phyloP scores from a whole-genome alignment of 2,329 filamentous ascomycete species.

The Lojkania enalia region DNA sequence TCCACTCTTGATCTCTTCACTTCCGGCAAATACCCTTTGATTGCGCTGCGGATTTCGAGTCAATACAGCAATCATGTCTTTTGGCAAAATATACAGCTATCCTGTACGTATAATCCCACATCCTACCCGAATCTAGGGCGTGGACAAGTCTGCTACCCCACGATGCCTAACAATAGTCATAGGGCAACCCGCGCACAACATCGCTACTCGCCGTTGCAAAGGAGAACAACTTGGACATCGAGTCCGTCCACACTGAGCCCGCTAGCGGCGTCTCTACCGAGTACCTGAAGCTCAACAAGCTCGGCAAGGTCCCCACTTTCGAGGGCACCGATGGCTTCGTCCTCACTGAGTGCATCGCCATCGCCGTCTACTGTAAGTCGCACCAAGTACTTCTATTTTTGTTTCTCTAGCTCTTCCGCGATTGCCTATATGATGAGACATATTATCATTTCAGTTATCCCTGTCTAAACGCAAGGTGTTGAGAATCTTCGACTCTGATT shows the following conservation, averaged over 20 bases:
- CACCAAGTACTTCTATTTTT: slow-evolving; percentile 36
- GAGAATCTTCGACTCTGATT: slow-evolving; percentile 78
- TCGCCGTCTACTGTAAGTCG: slow-evolving; percentile 94
- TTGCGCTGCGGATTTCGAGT: slow-evolving; percentile 31
- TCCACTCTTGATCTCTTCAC: slow-evolving; percentile 22
- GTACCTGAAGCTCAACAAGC: slow-evolving; percentile 82
- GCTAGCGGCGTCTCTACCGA: slow-evolving; percentile 68
- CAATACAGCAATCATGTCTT: slow-evolving; percentile 71
- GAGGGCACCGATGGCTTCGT: slow-evolving; percentile 88
- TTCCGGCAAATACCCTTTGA: slow-evolving; percentile 29
- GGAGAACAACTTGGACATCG: slow-evolving; percentile 92
- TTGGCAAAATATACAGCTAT: slow-evolving; percentile 95
- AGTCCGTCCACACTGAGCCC: slow-evolving; percentile 74
- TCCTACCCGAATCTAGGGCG: too few species aligned
- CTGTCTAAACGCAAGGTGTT: slow-evolving; percentile 96
- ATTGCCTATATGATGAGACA: slow-evolving; percentile 68
- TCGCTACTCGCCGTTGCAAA: slow-evolving; percentile 92
- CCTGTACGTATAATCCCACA: slow-evolving; percentile 51
- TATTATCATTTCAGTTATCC: slow-evolving; percentile 64
- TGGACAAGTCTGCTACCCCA: too few species aligned
- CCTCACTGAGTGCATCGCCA: slow-evolving; percentile 88
- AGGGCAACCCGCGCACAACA: slow-evolving; percentile 89
- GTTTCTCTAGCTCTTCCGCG: slow-evolving; percentile 15
- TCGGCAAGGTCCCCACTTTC: slow-evolving; percentile 92
- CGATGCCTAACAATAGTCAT: background rate